Evolutionary conservation across 805 yeast genomes (phyloP).

Genomic region (Lipomyces yamanashiensis): DNA sequence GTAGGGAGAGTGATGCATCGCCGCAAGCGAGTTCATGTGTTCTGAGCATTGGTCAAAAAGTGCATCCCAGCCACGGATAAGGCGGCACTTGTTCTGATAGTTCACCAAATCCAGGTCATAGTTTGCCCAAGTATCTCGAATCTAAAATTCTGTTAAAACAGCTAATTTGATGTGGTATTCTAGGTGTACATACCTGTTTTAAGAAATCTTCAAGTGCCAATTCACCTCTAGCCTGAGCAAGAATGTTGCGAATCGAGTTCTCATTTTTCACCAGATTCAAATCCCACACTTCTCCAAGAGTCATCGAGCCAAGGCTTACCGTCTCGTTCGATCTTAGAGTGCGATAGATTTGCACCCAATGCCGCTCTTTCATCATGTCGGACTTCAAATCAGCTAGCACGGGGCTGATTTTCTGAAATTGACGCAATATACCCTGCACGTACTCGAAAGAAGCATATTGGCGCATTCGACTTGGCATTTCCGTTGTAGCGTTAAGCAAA

Average conservation of each 20-base stretch:
- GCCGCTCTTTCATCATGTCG: conserved; percentile 64
- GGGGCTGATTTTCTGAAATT: conserved; percentile 48
- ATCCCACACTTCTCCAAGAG: conserved; percentile 66
- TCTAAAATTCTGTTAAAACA: conserved; percentile 34
- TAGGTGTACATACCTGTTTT: conserved; percentile 29
- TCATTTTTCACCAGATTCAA: conserved; percentile 57
- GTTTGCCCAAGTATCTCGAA: conserved; percentile 61
- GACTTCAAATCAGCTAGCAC: conserved; percentile 56
- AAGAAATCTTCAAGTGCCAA: conserved; percentile 64
- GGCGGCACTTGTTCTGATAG: conserved; percentile 56
- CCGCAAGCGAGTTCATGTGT: conserved; percentile 63
- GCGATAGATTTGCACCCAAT: conserved; percentile 55
- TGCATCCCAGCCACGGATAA: conserved; percentile 70
- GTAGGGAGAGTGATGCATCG: conserved; percentile 74
- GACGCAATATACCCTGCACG: conserved; percentile 54
- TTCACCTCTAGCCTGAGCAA: conserved; percentile 75
- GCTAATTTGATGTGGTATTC: too few species aligned
- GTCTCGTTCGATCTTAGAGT: conserved; percentile 40
- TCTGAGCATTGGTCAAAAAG: conserved; percentile 63
- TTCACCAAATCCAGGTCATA: conserved; percentile 58
- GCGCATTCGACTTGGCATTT: conserved; percentile 62
- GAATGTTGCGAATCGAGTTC: conserved; percentile 51
- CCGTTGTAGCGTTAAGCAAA: conserved; percentile 52
- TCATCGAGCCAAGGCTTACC: conserved; percentile 41
- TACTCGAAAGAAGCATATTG: conserved; percentile 72